phyloP scores from a whole-genome alignment of 257 asterid species.

The Penstemon newberryi region DNA sequence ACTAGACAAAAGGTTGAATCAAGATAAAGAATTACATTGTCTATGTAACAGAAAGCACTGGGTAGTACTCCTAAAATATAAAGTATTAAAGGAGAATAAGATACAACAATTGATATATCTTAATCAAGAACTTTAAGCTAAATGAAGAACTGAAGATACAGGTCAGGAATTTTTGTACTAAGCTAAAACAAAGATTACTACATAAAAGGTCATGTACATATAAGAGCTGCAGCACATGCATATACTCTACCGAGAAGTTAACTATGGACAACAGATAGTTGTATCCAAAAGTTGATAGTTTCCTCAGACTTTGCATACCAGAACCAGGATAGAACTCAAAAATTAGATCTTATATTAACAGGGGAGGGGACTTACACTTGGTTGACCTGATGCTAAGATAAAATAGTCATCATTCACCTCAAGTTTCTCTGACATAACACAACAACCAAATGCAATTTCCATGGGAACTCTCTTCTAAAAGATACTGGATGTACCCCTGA shows the following conservation, averaged over 20 bases:
- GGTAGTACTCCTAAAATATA: background rate
- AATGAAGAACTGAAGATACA: background rate
- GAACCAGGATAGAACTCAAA: background rate
- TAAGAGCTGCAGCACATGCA: background rate
- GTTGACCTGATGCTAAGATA: too few relatives aligned
- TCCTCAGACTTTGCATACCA: background rate
- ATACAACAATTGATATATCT: background rate
- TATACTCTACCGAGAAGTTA: background rate
- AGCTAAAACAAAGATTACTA: background rate
- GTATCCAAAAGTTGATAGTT: background rate
- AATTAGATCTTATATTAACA: background rate
- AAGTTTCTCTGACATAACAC: too few relatives aligned
- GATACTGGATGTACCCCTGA: too few relatives aligned
- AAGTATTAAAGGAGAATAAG: background rate
- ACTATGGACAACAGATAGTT: background rate
- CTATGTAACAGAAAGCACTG: background rate
- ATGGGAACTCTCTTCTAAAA: too few relatives aligned
- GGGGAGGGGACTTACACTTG: too few relatives aligned
- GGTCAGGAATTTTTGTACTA: background rate
- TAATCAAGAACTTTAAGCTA: background rate
- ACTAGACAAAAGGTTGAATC: background rate
- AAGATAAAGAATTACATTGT: background rate
- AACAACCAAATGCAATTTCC: too few relatives aligned
- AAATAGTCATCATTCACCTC: too few relatives aligned
- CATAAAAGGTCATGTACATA: background rate